Evolutionary conservation across 2,329 filamentous ascomycete genomes (phyloP).

Genomic region (Beauveria australis): DNA sequence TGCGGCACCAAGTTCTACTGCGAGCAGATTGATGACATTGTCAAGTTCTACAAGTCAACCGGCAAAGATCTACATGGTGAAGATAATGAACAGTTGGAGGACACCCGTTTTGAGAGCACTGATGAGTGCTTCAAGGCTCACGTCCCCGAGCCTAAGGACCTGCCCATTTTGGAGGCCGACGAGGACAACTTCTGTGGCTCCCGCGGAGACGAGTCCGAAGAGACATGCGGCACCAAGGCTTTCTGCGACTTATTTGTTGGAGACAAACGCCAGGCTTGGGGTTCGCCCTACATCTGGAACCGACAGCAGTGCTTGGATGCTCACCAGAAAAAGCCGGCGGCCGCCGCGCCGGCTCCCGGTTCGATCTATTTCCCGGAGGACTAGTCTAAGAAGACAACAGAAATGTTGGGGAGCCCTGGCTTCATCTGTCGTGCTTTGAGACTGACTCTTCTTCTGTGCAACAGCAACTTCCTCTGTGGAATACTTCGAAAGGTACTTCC

Average conservation of each 20-base stretch:
- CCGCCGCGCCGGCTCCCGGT: background rate
- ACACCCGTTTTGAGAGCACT: background rate
- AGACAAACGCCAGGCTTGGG: background rate
- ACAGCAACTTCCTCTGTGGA: too few species aligned
- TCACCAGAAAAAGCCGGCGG: background rate
- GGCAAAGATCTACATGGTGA: background rate
- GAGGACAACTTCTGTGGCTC: background rate
- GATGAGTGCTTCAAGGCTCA: background rate
- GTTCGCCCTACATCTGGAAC: background rate
- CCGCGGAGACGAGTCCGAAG: background rate
- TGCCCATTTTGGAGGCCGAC: background rate
- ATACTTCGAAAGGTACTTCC: too few species aligned
- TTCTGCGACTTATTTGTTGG: background rate
- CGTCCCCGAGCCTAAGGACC: background rate
- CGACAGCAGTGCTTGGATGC: background rate
- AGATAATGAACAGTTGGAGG: background rate
- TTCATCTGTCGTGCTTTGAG: too few species aligned
- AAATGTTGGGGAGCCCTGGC: background rate
- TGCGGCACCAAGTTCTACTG: background rate
- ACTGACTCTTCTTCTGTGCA: too few species aligned
- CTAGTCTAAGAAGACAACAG: background rate
- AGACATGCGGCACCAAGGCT: background rate
- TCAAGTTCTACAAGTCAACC: background rate
- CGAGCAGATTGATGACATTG: background rate
- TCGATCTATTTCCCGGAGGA: background rate